Base-by-base conservation (phyloP, 495 filamentous ascomycete genomes). In the Penicillium antarcticum region DNA sequence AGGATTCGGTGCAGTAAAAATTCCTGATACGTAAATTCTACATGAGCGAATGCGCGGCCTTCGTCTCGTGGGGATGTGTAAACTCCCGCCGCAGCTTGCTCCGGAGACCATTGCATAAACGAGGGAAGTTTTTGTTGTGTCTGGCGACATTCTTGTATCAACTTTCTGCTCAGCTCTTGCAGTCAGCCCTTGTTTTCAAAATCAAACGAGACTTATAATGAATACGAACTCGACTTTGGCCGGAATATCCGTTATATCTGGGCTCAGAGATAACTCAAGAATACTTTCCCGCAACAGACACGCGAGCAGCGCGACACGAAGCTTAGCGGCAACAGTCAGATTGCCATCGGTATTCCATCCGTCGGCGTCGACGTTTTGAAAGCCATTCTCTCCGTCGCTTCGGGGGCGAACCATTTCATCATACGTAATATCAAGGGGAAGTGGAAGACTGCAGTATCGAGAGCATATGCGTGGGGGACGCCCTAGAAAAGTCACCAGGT, bases 401-500 rank as follows among this genome's bases (percentile, higher is more conserved):
- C n/a, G 24, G 23, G 44, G 17, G 6, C n/a, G 13, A 0, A 36
- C 33, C 33, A 46, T 36, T 0, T 9, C 10, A 16, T 46, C 44
- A 8, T 29, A 46, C 2, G 23, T 24, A n/a, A 46, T 46, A 7
- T 51, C 46, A n/a, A 56, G 35, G 0, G 79, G 78, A 12, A 73
- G 50, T 1, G 79, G 73, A 10, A 78, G 69, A 6, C 68, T 68
- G 32, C 67, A 68, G 53, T 75, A 80, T 9, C 70, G 65, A 16
- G 65, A 61, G 17, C 65, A 70, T 3, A 81, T 56, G 2, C 70
- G 57, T 0, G 78, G 77, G 2, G 78, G 78, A 8, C 79, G 59
- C 7, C 75, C 78, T 1, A 74, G 56, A 42, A 77, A 77, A 0
- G 70, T 69, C 1, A 71, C 66, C 2, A 73, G 42, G 6, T 56